Conservation (phyloP, 2,329 filamentous ascomycete genomes). For the Annulohypoxylon truncatum region DNA sequence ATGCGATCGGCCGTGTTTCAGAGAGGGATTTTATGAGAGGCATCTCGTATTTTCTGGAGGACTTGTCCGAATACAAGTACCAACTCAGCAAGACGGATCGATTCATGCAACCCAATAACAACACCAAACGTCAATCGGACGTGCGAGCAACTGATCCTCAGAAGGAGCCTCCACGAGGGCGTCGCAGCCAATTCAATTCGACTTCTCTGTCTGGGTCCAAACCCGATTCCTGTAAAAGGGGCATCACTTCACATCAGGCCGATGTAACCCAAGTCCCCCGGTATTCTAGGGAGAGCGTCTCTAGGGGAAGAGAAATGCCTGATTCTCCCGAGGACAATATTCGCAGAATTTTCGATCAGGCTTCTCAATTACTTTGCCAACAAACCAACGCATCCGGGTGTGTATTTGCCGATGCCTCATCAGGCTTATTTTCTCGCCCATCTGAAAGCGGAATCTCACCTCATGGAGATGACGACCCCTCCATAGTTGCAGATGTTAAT, state of each 20-base stretch:
- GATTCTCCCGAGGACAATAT: conserved; percentile 31
- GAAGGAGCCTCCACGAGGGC: conserved; percentile 22
- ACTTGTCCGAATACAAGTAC: conserved; percentile 41
- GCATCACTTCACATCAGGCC: neutral
- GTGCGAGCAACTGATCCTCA: conserved; percentile 31
- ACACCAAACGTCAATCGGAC: conserved; percentile 13
- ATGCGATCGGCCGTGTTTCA: conserved; percentile 37
- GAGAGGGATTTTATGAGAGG: conserved; percentile 43
- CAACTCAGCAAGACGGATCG: conserved; percentile 36
- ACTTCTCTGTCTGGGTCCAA: neutral
- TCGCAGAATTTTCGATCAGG: conserved; percentile 38
- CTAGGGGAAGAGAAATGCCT: conserved; percentile 6
- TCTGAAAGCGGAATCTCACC: conserved; percentile 22
- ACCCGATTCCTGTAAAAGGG: neutral
- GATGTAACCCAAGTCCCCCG: conserved; percentile 14
- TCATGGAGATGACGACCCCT: conserved; percentile 16
- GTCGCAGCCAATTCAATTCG: conserved; percentile 1
- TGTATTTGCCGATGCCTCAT: conserved; percentile 35
- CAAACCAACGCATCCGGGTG: conserved; percentile 39
- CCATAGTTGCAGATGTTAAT: conserved; percentile 6
- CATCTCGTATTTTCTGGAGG: conserved; percentile 42
- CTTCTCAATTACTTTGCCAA: conserved; percentile 40
- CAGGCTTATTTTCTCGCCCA: conserved; percentile 30
- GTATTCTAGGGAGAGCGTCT: conserved; percentile 22
- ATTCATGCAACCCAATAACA: conserved; percentile 8